Conservation (phyloP, 1,139 yeast genomes). For the Keqinozyma sinolaborantium region DNA sequence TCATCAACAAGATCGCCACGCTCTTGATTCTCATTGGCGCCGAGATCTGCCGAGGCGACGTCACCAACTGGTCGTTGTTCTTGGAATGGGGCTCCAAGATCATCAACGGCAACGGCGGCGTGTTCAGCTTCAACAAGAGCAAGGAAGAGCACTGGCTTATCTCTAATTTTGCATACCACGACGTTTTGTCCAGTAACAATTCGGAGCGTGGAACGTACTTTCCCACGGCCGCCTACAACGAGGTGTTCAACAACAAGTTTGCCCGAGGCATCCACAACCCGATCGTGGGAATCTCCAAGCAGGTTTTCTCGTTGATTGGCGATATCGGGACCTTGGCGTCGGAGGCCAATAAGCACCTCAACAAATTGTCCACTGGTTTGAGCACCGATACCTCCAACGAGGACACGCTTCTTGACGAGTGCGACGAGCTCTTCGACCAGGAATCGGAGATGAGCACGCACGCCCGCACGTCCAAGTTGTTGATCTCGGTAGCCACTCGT, state of each 20-base stretch:
- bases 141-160: slow-evolving; percentile 70
- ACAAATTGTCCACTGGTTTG: slow-evolving; percentile 9
- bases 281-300: slow-evolving; percentile 68
- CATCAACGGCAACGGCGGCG: slow-evolving; percentile 56
- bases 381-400: slow-evolving; percentile 8
- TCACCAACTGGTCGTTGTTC: slow-evolving; percentile 62
- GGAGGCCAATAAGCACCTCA: slow-evolving; percentile 36
- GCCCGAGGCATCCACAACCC: slow-evolving; percentile 55
- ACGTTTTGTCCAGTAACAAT: slow-evolving; percentile 61
- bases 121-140: slow-evolving; percentile 48
- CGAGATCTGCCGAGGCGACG: slow-evolving; percentile 76
- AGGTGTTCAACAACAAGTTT: slow-evolving; percentile 39
- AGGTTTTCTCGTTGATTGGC: slow-evolving; percentile 61
- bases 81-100: slow-evolving; percentile 60
- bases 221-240: slow-evolving; percentile 53
- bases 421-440: slow-evolving; percentile 10
- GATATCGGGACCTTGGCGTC: slow-evolving; percentile 63
- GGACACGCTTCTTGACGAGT: slow-evolving; percentile 6
- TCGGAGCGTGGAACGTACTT: slow-evolving; percentile 57
- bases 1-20: slow-evolving; percentile 54
- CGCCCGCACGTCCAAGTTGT: slow-evolving; percentile 18
- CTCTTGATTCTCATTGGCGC: slow-evolving; percentile 66
- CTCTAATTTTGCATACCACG: slow-evolving; percentile 82
- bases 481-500: slow-evolving; percentile 24
- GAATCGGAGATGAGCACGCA: slow-evolving; percentile 24